A percentile compares a stretch with the other conserved stretches of the same genome.
Conservation (phyloP, 2,329 filamentous ascomycete genomes). For the Cytospora piceicola region DNA sequence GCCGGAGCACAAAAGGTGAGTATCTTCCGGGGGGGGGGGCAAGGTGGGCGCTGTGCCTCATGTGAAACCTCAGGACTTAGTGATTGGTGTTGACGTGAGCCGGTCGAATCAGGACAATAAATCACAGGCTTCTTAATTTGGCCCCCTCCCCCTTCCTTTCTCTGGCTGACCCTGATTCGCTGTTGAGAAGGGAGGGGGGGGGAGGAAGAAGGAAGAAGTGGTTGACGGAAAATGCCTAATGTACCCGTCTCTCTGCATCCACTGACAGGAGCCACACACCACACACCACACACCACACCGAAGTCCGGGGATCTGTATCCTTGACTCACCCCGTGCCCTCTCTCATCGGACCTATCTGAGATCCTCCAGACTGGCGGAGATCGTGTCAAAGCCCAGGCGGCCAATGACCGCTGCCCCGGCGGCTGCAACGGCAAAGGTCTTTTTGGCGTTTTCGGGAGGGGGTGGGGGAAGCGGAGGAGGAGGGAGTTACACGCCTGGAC, state of each 20-base stretch:
- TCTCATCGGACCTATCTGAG: slow-evolving; percentile 30
- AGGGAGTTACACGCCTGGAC: not conserved
- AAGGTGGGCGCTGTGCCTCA: not conserved
- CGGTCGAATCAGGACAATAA: not conserved
- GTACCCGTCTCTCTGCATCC: slow-evolving; percentile 20
- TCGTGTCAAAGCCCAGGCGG: slow-evolving; percentile 11
- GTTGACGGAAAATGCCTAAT: slow-evolving; percentile 19
- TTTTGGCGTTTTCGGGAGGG: not conserved
- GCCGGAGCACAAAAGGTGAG: slow-evolving; percentile 18
- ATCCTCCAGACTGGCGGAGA: slow-evolving; percentile 29
- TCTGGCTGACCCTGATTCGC: slow-evolving; percentile 5
- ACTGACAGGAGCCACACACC: slow-evolving; percentile 11
- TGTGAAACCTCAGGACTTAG: slow-evolving; percentile 3
- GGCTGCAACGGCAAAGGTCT: slow-evolving; percentile 5
- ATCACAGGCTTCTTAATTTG: not conserved
- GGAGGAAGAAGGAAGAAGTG: not conserved
- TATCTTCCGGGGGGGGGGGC: slow-evolving; percentile 11
- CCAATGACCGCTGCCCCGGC: slow-evolving; percentile 1
- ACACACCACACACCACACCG: slow-evolving; percentile 12
- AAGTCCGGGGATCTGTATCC: slow-evolving; percentile 20
- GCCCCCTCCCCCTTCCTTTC: not conserved
- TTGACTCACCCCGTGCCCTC: slow-evolving; percentile 24
- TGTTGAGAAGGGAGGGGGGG: not conserved
- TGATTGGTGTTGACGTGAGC: not conserved
- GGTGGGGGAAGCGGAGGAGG: too few species aligned